Evolutionary conservation across 345 rosid genomes (phyloP), one percentile per base, ranked within the genome.

Genomic region (Salix exigua): DNA sequence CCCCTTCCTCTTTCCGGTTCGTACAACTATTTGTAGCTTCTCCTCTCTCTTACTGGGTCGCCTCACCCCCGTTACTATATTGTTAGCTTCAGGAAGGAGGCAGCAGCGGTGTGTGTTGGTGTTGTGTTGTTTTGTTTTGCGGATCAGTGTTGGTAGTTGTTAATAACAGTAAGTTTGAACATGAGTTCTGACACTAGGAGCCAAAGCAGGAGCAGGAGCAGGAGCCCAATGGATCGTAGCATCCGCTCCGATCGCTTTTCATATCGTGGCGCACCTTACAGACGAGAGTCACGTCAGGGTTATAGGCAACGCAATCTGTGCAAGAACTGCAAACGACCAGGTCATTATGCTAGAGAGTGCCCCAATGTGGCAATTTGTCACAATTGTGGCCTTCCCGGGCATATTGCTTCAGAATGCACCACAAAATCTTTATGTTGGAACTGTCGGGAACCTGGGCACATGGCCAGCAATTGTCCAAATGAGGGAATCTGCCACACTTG

Each of bases 311-410:
- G 80, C 81, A 87, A 88, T 87, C 91, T 96, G 73, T 96, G 99
- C 93, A 96, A 96, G 85, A 95, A 95, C 83, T 95, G 99, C 87
- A 96, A 90, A 75, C 87, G 94, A 72, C 99, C 98, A 13, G 99
- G 99, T 50, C 99, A 95, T 82, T 95, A 79, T 84, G 99, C 98
- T 73, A 88, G 98, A 84, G 99, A 95, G 77, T 95, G 99, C 82
- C 85, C 99, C 21, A 95, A 93, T 88, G 99, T 88, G 83, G 94
- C 97, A 65, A 91, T 93, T 78, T 95, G 98, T 86, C 97, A 95
- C 89, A 95, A 93, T 75, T 95, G 99, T 62, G 92, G 97, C 65
- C 98, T 93, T 78, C 97, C 99, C 0, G 99, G 99, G 89, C 98
- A 96, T 78, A 89, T 96, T 83, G 98, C 97, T 68, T 89, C 89